Conservation (phyloP, 208 protist species). For the Acanthamoeba sp. region DNA sequence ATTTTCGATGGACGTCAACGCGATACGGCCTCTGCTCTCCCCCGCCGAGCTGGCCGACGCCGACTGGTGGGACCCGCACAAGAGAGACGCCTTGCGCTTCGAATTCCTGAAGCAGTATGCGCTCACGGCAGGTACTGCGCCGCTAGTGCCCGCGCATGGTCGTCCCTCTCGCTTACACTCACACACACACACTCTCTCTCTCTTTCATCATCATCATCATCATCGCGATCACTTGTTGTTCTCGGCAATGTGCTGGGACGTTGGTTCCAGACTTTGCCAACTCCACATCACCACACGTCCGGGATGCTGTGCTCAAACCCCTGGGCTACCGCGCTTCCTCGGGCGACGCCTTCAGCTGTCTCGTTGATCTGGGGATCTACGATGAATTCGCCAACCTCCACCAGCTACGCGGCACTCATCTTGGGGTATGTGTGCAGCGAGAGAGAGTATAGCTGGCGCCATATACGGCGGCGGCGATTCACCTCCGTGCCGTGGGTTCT, state of each 20-base stretch:
- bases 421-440: neutral
- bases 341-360: neutral
- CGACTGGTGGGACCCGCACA: neutral
- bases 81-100: neutral
- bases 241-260: too few species aligned
- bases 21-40: neutral
- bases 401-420: neutral
- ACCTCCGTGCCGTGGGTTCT: too few species aligned
- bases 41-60: neutral
- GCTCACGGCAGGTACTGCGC: neutral
- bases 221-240: too few species aligned
- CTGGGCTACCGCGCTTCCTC: conserved; percentile 1
- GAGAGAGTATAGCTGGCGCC: too few species aligned
- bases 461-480: too few species aligned
- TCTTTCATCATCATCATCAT: too few species aligned
- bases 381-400: conserved; percentile 6
- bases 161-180: neutral
- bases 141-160: neutral
- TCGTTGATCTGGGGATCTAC: neutral
- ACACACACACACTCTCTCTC: too few species aligned
- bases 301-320: neutral
- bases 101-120: neutral
- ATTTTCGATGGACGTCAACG: neutral
- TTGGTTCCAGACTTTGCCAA: neutral
- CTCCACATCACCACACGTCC: neutral